Conservation (phyloP, 2,329 filamentous ascomycete species). For the Paraphoma chrysanthemicola region DNA sequence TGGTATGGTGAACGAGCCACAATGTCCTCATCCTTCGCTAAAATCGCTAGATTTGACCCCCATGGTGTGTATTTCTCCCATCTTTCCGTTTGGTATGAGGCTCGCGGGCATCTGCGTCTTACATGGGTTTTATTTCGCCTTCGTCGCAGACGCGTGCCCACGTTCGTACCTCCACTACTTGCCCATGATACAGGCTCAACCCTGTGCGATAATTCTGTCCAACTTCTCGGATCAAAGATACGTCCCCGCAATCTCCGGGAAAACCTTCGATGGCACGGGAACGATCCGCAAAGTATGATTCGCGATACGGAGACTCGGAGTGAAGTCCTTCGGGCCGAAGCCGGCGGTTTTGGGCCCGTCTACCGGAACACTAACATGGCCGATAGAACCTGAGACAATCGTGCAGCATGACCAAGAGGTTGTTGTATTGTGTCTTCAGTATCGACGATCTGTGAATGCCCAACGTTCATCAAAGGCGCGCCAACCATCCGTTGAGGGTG, state of each 20-base stretch:
- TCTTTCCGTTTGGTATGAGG: too few relatives aligned
- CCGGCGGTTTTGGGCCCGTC: neutral
- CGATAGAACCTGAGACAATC: neutral
- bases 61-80: too few relatives aligned
- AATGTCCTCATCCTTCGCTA: too few relatives aligned
- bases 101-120: too few relatives aligned
- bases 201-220: neutral
- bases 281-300: neutral
- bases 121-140: neutral
- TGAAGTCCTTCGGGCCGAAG: neutral
- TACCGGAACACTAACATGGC: neutral
- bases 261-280: neutral
- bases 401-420: neutral
- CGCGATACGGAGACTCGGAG: neutral
- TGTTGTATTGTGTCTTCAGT: neutral
- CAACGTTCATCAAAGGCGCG: neutral
- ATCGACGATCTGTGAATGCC: neutral
- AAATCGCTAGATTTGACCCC: too few relatives aligned
- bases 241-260: neutral
- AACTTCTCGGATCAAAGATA: neutral
- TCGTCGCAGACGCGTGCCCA: neutral
- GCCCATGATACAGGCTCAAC: neutral
- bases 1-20: too few relatives aligned
- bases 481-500: neutral
- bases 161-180: neutral